Conservation (phyloP, 2,329 filamentous ascomycete species). For the Diaporthe amygdali region DNA sequence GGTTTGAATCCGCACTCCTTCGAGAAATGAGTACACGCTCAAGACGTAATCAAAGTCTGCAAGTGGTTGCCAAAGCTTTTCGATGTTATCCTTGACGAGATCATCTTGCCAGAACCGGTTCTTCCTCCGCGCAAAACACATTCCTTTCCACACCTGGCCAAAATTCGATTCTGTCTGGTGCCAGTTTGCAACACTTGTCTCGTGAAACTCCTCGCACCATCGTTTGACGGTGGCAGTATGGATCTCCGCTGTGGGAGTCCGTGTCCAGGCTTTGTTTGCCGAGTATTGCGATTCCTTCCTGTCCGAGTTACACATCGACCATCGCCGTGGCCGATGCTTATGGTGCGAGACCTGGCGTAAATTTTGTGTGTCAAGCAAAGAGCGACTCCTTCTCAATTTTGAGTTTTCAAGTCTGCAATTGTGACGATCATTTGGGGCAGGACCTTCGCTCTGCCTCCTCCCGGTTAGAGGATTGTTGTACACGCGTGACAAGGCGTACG, state of each 20-base stretch:
- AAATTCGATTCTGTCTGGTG: background rate
- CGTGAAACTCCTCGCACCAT: background rate
- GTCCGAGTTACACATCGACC: background rate
- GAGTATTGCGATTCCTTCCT: too few species aligned
- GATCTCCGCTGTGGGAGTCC: background rate
- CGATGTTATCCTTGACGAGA: background rate
- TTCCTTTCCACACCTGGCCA: background rate
- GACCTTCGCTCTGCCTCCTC: background rate
- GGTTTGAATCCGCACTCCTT: background rate
- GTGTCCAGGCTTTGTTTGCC: background rate
- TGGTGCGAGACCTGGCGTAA: too few species aligned
- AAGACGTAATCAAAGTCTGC: slow-evolving; percentile 5
- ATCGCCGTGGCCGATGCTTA: background rate
- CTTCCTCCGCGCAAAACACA: background rate
- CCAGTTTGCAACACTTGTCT: background rate
- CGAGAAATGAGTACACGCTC: background rate
- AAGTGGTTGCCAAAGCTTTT: background rate
- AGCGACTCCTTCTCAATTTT: background rate
- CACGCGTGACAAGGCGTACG: background rate
- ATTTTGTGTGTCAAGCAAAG: background rate
- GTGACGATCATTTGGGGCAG: background rate
- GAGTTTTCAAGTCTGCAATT: background rate
- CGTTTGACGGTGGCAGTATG: background rate
- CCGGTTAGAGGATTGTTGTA: background rate
- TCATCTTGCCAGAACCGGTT: background rate